A percentile compares a stretch with the other conserved stretches of the same genome.
phyloP scores from a whole-genome alignment of 495 filamentous ascomycete genomes.

The Lophium mytilinum region DNA sequence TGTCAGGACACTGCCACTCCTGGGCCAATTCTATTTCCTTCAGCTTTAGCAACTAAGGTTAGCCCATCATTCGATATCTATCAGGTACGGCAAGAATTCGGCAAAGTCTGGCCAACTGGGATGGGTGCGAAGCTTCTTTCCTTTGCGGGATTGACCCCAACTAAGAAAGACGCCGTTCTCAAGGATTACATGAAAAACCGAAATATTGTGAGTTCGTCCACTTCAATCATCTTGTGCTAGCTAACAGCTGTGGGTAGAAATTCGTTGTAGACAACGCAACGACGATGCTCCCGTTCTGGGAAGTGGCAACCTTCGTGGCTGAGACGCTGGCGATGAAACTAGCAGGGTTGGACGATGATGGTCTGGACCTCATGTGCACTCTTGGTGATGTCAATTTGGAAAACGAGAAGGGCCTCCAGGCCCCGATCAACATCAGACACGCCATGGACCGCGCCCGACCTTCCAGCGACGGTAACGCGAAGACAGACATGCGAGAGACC shows the following conservation, averaged over 20 bases:
- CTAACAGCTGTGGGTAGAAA: conserved; percentile 11
- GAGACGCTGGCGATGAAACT: conserved; percentile 28
- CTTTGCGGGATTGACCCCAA: background rate
- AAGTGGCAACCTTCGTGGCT: conserved; percentile 19
- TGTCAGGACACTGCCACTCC: too few relatives aligned
- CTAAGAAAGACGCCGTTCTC: conserved; percentile 7
- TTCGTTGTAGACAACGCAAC: conserved; percentile 27
- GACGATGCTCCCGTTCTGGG: conserved; percentile 24
- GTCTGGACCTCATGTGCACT: conserved; percentile 28
- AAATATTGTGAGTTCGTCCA: conserved; percentile 17
- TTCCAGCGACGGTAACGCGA: background rate
- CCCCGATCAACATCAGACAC: background rate
- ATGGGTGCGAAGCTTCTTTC: background rate
- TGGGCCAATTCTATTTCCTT: too few relatives aligned
- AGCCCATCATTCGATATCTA: background rate
- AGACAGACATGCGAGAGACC: conserved; percentile 5
- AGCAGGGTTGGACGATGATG: conserved; percentile 26
- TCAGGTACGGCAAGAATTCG: background rate
- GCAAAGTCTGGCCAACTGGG: background rate
- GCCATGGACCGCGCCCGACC: background rate
- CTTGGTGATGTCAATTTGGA: background rate
- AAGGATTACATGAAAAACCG: conserved; percentile 11
- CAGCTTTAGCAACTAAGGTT: too few relatives aligned
- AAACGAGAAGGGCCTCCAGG: background rate
- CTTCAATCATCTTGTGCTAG: background rate